Base-by-base conservation (phyloP, 495 filamentous ascomycete species). In the Mycothermus thermophilus region DNA sequence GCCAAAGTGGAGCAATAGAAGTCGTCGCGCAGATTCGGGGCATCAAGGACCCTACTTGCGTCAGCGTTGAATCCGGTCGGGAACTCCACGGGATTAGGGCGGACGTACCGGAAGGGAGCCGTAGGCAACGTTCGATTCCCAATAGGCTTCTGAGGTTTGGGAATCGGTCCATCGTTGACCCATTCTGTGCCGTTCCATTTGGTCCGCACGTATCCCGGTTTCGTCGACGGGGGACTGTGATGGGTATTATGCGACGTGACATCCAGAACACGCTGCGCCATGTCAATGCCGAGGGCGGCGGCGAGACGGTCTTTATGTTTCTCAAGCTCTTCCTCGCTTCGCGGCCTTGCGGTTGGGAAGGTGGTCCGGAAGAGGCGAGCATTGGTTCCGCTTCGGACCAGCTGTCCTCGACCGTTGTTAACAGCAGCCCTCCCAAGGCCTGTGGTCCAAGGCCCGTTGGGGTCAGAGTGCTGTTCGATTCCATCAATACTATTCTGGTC, bases 1-100 rank as follows among this genome's bases (percentile, higher is more conserved):
- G 90, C 84, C 32, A 97, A 67, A 6, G 85, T 68, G 0, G 87
- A 86, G 57, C 86, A 95, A 51, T 97, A 97, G 47, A 85, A 97
- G 54, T 97, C 92, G 52, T 97, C 90, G 18, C 83, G 71, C 30
- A 96, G 67, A 16, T 72, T 69, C 1, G 88, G 87, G 3, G 90
- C 90, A 60, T 94, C 84, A 10, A 97, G 62, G 3, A 94, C 85
- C 55, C 64, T 67, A 26, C 49, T 30, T 39, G 30, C 7, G 44
- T 44, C 23, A 44, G 46, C 23, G 13, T 15, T 23, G 18, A 35
- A 30, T 8, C 36, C 39, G 12, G 28, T 13, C 10, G 16, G 26
- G 13, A 18, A 24, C 1, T 14, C 22, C 6, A 6, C 22, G 22
- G 11, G 22, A 25, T 25, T 11, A 6, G 32, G 9, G 5, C 10